A percentile compares a stretch with the other conserved stretches of the same genome.
Conservation (phyloP, 768 basidiomycete genomes). For the Podaxis pistillaris region DNA sequence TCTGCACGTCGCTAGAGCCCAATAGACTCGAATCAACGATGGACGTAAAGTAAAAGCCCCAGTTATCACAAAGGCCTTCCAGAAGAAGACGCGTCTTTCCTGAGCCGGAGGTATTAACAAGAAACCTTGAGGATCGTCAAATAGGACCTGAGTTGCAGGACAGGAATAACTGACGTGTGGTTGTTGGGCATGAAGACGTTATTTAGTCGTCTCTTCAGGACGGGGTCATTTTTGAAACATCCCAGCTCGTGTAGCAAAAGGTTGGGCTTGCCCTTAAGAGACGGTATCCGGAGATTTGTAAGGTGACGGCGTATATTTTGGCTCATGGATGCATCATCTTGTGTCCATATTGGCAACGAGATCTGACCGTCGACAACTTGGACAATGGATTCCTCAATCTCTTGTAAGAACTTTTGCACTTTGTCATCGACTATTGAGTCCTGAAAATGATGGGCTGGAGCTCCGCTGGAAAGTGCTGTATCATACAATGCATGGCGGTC, state of each 20-base stretch:
- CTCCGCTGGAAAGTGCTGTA: slow-evolving; percentile 4
- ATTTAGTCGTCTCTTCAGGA: slow-evolving; percentile 30
- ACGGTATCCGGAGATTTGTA: slow-evolving; percentile 30
- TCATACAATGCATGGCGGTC: background rate
- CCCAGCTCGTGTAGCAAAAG: slow-evolving; percentile 41
- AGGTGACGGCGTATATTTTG: slow-evolving; percentile 26
- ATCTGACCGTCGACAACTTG: slow-evolving; percentile 33
- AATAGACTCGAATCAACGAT: slow-evolving; percentile 40
- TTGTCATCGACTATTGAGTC: slow-evolving; percentile 19
- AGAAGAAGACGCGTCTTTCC: slow-evolving; percentile 44
- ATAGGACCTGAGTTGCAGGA: background rate
- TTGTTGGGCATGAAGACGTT: slow-evolving; percentile 45
- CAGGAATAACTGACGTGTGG: slow-evolving; percentile 33
- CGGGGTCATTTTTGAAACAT: slow-evolving; percentile 31
- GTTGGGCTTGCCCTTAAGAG: slow-evolving; percentile 37
- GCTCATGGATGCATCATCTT: slow-evolving; percentile 21
- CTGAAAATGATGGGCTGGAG: slow-evolving; percentile 4
- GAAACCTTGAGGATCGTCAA: slow-evolving; percentile 27
- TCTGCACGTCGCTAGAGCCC: slow-evolving; percentile 44
- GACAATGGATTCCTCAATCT: slow-evolving; percentile 30
- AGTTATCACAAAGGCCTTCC: slow-evolving; percentile 42
- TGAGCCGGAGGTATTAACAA: slow-evolving; percentile 48
- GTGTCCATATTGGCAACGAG: slow-evolving; percentile 31
- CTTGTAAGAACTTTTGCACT: slow-evolving; percentile 23
- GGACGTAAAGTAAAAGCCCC: slow-evolving; percentile 50